These are phyloP conservation scores for Fusarium lyarnte DNA, from an alignment of 2,329 filamentous ascomycete genomes.

Conservation along the genomic window DNA sequence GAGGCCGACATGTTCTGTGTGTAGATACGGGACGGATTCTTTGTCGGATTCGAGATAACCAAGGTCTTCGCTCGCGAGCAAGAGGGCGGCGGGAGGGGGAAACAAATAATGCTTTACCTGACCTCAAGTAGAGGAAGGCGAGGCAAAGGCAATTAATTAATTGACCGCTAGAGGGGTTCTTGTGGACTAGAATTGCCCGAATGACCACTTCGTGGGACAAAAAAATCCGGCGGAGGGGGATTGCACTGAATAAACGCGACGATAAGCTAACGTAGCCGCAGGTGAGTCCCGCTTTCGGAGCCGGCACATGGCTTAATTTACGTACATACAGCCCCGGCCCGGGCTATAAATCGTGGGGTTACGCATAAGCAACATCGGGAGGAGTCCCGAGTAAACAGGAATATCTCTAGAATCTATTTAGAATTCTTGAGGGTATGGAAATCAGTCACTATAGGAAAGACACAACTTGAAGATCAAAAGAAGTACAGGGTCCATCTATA, in stretches of 20 bases:
- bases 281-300: conserved; percentile 45
- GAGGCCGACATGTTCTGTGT: conserved; percentile 68
- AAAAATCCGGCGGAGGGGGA: conserved; percentile 30
- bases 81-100: conserved; percentile 2
- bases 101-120: neutral
- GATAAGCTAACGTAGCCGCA: conserved; percentile 43
- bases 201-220: conserved; percentile 33
- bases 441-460: neutral
- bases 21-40: conserved; percentile 1
- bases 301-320: conserved; percentile 33
- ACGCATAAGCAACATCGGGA: conserved; percentile 19
- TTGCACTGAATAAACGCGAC: conserved; percentile 37
- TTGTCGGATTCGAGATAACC: conserved; percentile 16
- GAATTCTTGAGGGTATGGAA: neutral
- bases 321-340: conserved; percentile 21
- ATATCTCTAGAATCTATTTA: neutral
- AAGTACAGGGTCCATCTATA: neutral
- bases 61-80: conserved; percentile 2
- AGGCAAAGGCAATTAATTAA: conserved; percentile 1
- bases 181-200: conserved; percentile 30
- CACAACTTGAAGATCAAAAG: neutral
- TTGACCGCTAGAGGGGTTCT: conserved; percentile 21
- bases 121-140: neutral
- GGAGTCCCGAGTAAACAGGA: neutral
- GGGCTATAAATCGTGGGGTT: conserved; percentile 32